Base-by-base conservation (phyloP, 2,329 filamentous ascomycete species). In the Xylaria sp. region DNA sequence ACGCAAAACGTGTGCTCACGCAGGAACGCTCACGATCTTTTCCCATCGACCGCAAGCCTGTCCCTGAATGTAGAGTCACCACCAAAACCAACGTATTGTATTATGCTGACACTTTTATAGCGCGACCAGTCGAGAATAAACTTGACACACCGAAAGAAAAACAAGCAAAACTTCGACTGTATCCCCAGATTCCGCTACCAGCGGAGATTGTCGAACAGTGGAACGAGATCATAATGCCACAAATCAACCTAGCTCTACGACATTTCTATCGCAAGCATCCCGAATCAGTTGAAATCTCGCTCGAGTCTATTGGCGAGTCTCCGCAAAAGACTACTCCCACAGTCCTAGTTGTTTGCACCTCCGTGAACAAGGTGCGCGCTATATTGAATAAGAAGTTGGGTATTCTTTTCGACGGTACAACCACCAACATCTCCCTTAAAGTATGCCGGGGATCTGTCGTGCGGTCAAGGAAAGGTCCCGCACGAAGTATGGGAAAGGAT, bases 241-340 rank as follows among this genome's bases (percentile, higher is more conserved):
- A 92, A 68, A 87, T 95, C 68, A 92, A 93, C 76, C 84, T 88
- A 20, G 87, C 92, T 1, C 84, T 94, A 18, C 87, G 89, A 25
- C 86, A 88, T 59, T 93, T 92, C 67, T 90, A 94, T 74, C 87
- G 87, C 70, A 92, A 92, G 72, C 86, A 93, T 58, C 86, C 89
- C 0, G 92, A 95, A 76, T 93, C 91, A 0, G 89, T 93, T 39
- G 92, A 93, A 74, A 93, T 95, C 46, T 91, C 91, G 10, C 86
- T 95, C 1, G 89, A 93, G 68, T 91, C 89, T 0, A 89, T 94
- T 46, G 92, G 92, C 20, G 89, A 91, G 60, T 89, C 88, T 3
- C 84, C 88, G 6, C 84, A 89, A 41, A 88, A 86, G 63, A 89
- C 90, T 0, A 87, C 85, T 63, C 91, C 92, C 0, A 94, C 92